These are phyloP conservation scores for Quercus ilex DNA, from an alignment of 306 rosid species.

Conservation along the genomic window DNA sequence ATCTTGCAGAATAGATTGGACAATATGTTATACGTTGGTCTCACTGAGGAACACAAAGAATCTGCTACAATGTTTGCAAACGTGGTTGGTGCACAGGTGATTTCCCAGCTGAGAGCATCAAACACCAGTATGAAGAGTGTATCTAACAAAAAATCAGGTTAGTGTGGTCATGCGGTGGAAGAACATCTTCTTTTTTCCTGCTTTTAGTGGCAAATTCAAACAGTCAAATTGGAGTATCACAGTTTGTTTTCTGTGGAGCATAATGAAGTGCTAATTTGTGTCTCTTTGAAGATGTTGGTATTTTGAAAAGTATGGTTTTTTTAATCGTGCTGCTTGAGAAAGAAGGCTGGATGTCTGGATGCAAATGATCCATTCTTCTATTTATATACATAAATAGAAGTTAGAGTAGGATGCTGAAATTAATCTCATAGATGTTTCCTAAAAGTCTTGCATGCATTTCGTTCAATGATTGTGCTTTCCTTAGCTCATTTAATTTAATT, in stretches of 20 bases:
- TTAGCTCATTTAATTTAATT: background rate
- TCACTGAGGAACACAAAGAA: constrained; percentile 96
- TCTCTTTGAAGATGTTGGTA: background rate
- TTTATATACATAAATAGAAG: background rate
- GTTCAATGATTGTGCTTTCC: background rate
- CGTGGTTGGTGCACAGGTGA: constrained; percentile 95
- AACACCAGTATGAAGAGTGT: constrained; percentile 37
- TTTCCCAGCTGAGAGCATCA: constrained; percentile 75
- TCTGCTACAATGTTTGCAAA: constrained; percentile 93
- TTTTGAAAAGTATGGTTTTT: background rate
- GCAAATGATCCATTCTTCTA: background rate
- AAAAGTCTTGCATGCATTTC: background rate
- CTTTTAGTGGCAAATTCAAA: constrained; percentile 12
- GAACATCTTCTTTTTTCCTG: background rate
- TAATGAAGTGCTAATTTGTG: constrained; percentile 1
- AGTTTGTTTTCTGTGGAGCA: constrained; percentile 13
- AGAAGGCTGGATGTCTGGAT: background rate
- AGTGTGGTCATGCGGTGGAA: constrained; percentile 8
- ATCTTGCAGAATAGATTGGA: constrained; percentile 87
- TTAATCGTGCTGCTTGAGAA: background rate
- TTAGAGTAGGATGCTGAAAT: background rate
- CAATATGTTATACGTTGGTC: constrained; percentile 93
- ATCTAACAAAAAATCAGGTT: constrained; percentile 52
- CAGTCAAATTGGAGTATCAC: constrained; percentile 10
- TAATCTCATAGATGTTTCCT: background rate